These are phyloP conservation scores for Cynanchum wilfordii DNA, from an alignment of 257 asterid species.

Conservation along the genomic window DNA sequence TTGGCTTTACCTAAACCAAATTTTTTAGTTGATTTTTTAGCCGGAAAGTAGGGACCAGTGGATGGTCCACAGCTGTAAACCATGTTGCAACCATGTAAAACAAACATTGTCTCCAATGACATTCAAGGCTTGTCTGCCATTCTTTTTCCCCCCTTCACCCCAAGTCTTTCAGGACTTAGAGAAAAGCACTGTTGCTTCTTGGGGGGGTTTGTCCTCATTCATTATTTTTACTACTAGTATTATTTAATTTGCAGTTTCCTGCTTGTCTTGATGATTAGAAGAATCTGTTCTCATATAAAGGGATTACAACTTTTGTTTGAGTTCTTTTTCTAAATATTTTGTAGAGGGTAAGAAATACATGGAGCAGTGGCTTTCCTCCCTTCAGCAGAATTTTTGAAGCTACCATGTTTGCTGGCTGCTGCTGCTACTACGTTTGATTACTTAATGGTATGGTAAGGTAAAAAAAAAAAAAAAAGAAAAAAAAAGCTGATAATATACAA, in stretches of 20 bases:
- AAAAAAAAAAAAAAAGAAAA: not conserved
- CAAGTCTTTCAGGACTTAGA: not conserved
- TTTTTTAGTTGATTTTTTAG: constrained; percentile 5
- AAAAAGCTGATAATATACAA: constrained; percentile 10
- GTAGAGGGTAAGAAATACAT: constrained; percentile 65
- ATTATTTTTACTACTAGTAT: too few species aligned
- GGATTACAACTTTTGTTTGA: not conserved
- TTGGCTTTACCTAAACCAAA: constrained; percentile 14
- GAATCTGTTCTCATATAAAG: not conserved
- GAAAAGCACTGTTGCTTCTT: not conserved
- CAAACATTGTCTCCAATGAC: constrained; percentile 5
- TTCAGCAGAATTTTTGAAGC: constrained; percentile 62
- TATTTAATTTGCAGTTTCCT: not conserved
- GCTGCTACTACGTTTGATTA: constrained; percentile 6
- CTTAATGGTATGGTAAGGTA: constrained; percentile 5
- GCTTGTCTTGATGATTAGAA: not conserved
- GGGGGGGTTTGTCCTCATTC: not conserved
- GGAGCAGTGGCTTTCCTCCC: constrained; percentile 85
- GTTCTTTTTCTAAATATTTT: constrained; percentile 2
- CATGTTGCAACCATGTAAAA: too few species aligned
- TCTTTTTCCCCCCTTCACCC: not conserved
- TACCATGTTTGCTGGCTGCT: constrained; percentile 6
- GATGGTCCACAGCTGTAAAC: constrained; percentile 18
- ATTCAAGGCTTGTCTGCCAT: not conserved
- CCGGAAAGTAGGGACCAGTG: not conserved